Conservation (phyloP, 352 stramenopile species). For the Phytophthora boehmeriae region DNA sequence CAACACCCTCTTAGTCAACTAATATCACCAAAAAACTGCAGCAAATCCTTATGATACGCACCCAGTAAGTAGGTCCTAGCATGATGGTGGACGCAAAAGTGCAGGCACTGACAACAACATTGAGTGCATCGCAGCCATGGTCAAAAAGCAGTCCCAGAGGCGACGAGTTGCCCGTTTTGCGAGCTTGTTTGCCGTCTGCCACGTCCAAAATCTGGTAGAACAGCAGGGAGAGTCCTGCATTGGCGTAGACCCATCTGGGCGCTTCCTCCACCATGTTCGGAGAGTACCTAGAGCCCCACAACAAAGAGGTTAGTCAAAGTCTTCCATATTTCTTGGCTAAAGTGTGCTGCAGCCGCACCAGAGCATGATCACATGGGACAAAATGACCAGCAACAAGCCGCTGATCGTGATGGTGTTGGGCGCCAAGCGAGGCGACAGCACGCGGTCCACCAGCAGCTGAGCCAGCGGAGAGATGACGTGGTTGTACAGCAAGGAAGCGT, state of each 20-base stretch:
- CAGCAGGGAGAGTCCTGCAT: conserved; percentile 65
- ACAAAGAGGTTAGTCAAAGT: conserved; percentile 46
- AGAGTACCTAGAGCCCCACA: conserved; percentile 47
- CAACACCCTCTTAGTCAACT: conserved; percentile 20
- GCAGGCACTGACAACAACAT: conserved; percentile 82
- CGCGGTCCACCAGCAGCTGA: conserved; percentile 76
- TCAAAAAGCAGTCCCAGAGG: conserved; percentile 86
- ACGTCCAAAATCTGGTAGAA: conserved; percentile 89
- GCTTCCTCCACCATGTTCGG: conserved; percentile 86
- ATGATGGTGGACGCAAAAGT: conserved; percentile 88
- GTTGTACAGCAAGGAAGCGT: conserved; percentile 86
- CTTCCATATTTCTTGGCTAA: background rate
- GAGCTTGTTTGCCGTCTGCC: conserved; percentile 86
- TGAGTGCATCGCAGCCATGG: conserved; percentile 86
- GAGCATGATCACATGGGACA: conserved; percentile 78
- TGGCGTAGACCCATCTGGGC: conserved; percentile 75
- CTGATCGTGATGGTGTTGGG: conserved; percentile 88
- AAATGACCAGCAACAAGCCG: conserved; percentile 69
- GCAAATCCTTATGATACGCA: conserved; percentile 36
- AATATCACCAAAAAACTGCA: conserved; percentile 21
- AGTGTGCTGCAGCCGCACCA: conserved; percentile 37
- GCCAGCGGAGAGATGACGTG: conserved; percentile 77
- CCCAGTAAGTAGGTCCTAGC: conserved; percentile 83
- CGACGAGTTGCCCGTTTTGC: conserved; percentile 88
- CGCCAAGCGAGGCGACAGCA: conserved; percentile 71